Evolutionary conservation across 805 yeast species (phyloP), one percentile per base, ranked within the genome.

Genomic region (Hanseniaspora vineae): DNA sequence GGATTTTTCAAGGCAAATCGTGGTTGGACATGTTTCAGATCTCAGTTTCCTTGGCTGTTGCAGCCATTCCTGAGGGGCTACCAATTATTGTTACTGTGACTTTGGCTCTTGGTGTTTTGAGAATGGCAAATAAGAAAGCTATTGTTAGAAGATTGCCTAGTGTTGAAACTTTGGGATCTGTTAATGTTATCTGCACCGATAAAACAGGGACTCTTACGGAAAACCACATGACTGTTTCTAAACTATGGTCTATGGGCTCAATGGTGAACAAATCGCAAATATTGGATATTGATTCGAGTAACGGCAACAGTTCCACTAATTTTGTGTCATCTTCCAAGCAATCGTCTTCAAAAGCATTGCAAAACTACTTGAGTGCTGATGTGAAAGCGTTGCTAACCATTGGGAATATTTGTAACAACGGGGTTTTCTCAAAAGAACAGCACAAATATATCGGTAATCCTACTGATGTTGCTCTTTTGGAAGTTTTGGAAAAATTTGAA

Each of bases 11-110:
- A 68, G 97, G 98, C 44, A 82, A 95, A 52, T 75, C 84, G 10
- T 89, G 97, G 96, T 73, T 92, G 49, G 97, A 92, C 53, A 92
- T 94, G 97, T 90, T 92, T 67, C 96, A 90, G 64, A 88, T 92
- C 50, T 86, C 96, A 1, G 99, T 92, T 10, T 88, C 97, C 1
- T 72, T 92, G 52, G 99, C 98, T 2, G 99, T 92, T 17, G 99
- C 99, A 45, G 98, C 98, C 3, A 92, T 92, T 56, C 99, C 99
- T 5, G 99, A 92, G 66, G 99, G 99, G 47, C 75, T 92, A 55
- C 98, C 99, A 0, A 92, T 92, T 58, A 92, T 92, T 62, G 98
- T 92, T 39, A 90, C 99, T 6, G 98, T 92, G 10, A 92, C 98
- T 0, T 71, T 92, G 52, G 99, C 98, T 0, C 71, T 92, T 19